Base-by-base conservation (phyloP, 352 stramenopile genomes). In the Pelagophyceae sp. region DNA sequence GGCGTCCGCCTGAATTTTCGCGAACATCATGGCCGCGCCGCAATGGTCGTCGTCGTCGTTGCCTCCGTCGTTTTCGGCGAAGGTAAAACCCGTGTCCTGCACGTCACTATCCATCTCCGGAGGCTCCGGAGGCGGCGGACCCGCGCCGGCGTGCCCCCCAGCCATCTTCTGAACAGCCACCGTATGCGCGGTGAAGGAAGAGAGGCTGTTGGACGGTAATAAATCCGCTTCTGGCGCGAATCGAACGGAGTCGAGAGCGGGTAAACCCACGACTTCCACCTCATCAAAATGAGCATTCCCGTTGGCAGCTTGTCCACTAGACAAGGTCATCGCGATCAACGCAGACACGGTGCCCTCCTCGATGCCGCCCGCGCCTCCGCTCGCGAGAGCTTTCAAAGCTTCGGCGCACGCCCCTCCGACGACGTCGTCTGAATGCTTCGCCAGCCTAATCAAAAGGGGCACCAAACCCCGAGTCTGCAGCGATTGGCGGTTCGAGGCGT, bases 311-410 rank as follows among this genome's bases (percentile, higher is more conserved):
- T 37, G 31, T n/a, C 69, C 15, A 54, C 38, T 1, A 31, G 33
- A 58, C 11, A 80, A 20, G 1, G 77, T 80, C 77, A 81, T 80
- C 31, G 79, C 77, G 69, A 83, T 81, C 27, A 83, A 71, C 69
- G 69, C 67, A 3, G 76, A 60, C 23, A 83, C 77, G 0, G 77
- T 81, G 25, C 79, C 79, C 37, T 83, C 79, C 60, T 83, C 79
- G 29, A 83, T 77, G 27, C 72, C 77, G 37, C 79, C 77, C 32
- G 45, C 51, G 20, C 37, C 40, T 35, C 77, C 79, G 37, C 51
- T 51, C 40, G 45, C 54, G 23, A 83, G 51, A 65, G 76, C 80
- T 54, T 81, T 83, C 0, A 79, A 76, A n/a, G 77, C 69, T 33
- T 80, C 69, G 32, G 38, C 51, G 40, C 69, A 74, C 2, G 67